These are phyloP conservation scores for Paratinospora sagittata DNA, from an alignment of 164 flowering plant species.

Conservation along the genomic window DNA sequence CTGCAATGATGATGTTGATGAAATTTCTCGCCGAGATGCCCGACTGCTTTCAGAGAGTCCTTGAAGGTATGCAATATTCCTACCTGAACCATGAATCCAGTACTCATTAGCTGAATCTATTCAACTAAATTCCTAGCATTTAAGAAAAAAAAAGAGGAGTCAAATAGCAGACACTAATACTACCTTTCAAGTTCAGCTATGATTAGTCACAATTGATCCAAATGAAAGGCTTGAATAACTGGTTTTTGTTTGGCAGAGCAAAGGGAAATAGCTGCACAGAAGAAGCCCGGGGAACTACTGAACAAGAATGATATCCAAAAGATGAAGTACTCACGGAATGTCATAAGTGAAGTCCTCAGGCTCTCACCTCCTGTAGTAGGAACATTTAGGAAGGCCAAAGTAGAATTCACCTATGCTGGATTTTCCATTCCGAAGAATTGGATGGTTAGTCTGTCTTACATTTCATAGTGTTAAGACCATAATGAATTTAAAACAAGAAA, in stretches of 20 bases:
- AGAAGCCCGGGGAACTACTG: constrained; percentile 13
- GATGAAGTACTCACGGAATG: constrained; percentile 18
- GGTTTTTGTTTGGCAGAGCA: not conserved
- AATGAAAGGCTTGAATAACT: not conserved
- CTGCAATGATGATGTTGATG: constrained; percentile 23
- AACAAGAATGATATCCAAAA: constrained; percentile 16
- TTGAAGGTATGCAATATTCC: constrained; percentile 11
- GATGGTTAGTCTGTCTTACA: constrained; percentile 6
- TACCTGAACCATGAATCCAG: not conserved
- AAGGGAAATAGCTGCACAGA: constrained; percentile 11
- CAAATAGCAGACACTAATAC: not conserved
- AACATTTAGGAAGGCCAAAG: constrained; percentile 15
- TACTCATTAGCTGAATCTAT: too few relatives aligned
- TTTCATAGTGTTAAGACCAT: not conserved
- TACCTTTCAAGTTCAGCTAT: not conserved
- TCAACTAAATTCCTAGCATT: too few relatives aligned
- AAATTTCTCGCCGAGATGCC: constrained; percentile 16
- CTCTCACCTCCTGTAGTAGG: constrained; percentile 16
- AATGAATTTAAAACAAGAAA: too few relatives aligned
- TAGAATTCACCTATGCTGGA: constrained; percentile 12
- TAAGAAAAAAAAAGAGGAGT: too few relatives aligned
- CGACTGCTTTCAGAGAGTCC: constrained; percentile 14
- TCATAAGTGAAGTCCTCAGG: constrained; percentile 11
- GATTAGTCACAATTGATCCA: too few relatives aligned
- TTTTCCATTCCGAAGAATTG: constrained; percentile 18